Base-by-base conservation (phyloP, 331 rosid genomes). In the Cydonia oblonga region DNA sequence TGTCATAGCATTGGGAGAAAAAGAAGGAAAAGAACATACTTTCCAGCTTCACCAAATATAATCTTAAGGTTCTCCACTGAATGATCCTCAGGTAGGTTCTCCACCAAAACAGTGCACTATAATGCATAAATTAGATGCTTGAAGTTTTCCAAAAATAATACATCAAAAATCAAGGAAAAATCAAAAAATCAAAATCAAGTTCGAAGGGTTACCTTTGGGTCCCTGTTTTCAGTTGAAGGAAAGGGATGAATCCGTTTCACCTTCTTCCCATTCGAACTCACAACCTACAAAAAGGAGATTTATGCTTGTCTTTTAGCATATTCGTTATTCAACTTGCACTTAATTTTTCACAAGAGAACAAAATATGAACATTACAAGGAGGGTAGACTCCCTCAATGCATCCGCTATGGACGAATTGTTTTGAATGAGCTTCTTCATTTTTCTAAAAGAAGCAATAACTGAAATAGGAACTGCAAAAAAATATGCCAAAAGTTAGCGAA, bases 91-190 rank as follows among this genome's bases (percentile, higher is more conserved):
- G 99, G 97, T 76, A 95, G 86, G 79, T 95, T 86, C 83, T 95
- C 99, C 68, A 82, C 96, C 89, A 95, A 74, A 81, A 95, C 97
- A 87, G 96, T 95, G 78, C 22, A 83, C 99, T 95, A 73, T 78
- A 83, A 77, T 64, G 81, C 86, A 75, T 74, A 77, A 73, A 83
- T 82, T 79, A 90, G 87, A 74, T 20, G 58, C 60, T 30, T 28
- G 24, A 51, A 64, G 66, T 4, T 30, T 30, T 15, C 71, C 32
- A 69, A 30, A 51, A 52, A 35, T 75, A 57, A 73, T 20, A 66
- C 7, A 25, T 38, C 14, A 30, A 44, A 30, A 61, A 40, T 60
- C 3, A 18, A 3, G 18, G 13, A 77, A 71, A n/a, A 15, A 30
- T 1, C 26, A 38, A 3, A 38, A 38, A 40, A 40, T 40, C 0